phyloP scores from a whole-genome alignment of 805 yeast species.

The Candida multigemmis region DNA sequence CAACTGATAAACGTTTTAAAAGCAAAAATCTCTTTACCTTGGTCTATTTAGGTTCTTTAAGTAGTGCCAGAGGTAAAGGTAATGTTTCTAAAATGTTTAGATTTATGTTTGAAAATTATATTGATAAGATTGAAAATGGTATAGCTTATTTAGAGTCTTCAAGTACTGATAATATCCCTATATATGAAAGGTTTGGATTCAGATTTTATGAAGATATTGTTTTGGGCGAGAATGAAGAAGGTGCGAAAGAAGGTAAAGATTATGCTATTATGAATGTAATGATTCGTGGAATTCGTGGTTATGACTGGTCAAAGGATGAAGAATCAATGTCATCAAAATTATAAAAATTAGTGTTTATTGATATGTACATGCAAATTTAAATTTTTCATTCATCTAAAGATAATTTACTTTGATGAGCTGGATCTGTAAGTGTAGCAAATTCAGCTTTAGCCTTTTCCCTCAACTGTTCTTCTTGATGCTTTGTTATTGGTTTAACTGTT shows the following conservation, averaged over 20 bases:
- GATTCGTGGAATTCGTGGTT: constrained; percentile 29
- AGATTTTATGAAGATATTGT: constrained; percentile 39
- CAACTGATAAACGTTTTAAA: constrained; percentile 28
- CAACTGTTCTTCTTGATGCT: constrained; percentile 51
- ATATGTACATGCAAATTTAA: background rate
- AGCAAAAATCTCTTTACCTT: constrained; percentile 31
- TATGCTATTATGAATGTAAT: constrained; percentile 35
- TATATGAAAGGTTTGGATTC: constrained; percentile 44
- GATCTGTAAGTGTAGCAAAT: constrained; percentile 45
- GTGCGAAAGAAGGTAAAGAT: constrained; percentile 26
- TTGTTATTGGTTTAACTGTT: constrained; percentile 63
- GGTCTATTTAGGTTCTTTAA: constrained; percentile 37
- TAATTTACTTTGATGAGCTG: constrained; percentile 46
- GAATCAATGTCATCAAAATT: constrained; percentile 3
- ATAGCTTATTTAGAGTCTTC: constrained; percentile 45
- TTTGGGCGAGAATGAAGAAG: constrained; percentile 23
- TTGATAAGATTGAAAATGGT: constrained; percentile 30
- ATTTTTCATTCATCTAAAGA: constrained; percentile 29
- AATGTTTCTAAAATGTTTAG: constrained; percentile 42
- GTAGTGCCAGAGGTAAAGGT: constrained; percentile 46
- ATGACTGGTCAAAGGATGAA: constrained; percentile 20
- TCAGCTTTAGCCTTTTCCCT: constrained; percentile 40
- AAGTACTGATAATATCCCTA: constrained; percentile 37
- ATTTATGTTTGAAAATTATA: constrained; percentile 35
- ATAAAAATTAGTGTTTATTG: background rate